These are phyloP conservation scores for Pseudogymnoascus sp. DNA, from an alignment of 2,329 filamentous ascomycete genomes.

Conservation along the genomic window DNA sequence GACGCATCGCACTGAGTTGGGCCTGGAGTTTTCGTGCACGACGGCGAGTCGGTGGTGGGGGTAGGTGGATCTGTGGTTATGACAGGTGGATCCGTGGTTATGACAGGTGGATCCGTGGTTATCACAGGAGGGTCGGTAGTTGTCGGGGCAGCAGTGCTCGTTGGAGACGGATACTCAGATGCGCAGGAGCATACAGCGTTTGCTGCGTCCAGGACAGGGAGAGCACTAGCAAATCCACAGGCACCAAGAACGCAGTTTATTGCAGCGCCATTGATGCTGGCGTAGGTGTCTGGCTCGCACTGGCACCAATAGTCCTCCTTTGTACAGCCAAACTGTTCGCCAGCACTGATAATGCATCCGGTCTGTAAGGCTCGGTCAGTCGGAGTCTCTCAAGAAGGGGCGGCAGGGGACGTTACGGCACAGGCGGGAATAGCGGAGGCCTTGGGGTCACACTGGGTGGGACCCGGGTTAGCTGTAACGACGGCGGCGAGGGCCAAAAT, in stretches of 20 bases:
- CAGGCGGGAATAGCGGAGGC: background rate
- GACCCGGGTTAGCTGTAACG: background rate
- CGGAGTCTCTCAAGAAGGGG: background rate
- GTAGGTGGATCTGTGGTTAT: background rate
- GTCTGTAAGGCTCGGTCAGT: background rate
- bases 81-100: background rate
- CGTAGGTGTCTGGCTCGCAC: background rate
- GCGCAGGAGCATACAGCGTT: background rate
- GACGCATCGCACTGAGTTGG: background rate
- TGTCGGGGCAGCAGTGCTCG: background rate
- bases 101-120: background rate
- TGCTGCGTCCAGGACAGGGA: background rate
- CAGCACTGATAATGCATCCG: background rate
- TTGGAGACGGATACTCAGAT: background rate
- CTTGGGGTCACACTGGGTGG: background rate
- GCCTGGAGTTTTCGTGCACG: background rate
- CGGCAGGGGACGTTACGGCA: background rate
- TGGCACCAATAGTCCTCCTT: background rate
- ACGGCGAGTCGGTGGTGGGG: background rate
- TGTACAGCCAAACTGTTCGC: background rate
- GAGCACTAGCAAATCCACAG: background rate
- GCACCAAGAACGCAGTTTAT: background rate
- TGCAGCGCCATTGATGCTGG: background rate
- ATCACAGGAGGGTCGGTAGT: background rate
- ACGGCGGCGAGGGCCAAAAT: conserved; percentile 4